Percentiles rank a stretch among this genome's conserved stretches.
Conservation (phyloP, 257 asterid genomes). For the Solanum piurae region DNA sequence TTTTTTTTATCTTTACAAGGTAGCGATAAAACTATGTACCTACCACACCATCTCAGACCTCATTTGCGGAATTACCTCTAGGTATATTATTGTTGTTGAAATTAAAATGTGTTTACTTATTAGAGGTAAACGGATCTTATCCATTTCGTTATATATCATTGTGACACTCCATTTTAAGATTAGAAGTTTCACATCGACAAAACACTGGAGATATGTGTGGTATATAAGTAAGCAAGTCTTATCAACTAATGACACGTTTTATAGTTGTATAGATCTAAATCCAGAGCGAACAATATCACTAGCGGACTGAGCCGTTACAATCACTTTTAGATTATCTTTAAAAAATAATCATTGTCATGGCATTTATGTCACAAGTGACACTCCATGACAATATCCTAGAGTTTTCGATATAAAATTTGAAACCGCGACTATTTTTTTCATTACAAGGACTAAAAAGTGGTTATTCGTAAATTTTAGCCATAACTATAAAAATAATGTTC, state of each 20-base stretch:
- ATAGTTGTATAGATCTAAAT: too few relatives aligned
- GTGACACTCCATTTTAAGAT: neutral
- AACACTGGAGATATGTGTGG: fast-evolving
- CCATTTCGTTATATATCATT: neutral
- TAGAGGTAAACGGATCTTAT: neutral
- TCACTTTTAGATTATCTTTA: neutral
- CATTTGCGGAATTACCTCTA: neutral
- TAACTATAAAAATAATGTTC: neutral
- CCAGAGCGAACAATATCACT: neutral
- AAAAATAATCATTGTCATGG: neutral
- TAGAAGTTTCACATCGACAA: too few relatives aligned
- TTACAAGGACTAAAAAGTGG: neutral
- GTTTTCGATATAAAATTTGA: neutral
- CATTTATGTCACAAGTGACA: neutral
- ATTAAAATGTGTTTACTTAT: neutral
- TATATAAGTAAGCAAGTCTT: neutral
- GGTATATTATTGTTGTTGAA: neutral
- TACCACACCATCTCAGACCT: neutral
- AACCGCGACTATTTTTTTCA: fast-evolving
- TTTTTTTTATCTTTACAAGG: neutral
- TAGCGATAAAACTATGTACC: neutral
- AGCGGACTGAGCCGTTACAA: neutral
- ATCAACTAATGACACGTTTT: too few relatives aligned
- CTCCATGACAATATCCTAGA: neutral
- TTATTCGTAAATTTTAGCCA: neutral